Conservation (phyloP, 2,329 filamentous ascomycete genomes). For the Ustilaginoidea virens region DNA sequence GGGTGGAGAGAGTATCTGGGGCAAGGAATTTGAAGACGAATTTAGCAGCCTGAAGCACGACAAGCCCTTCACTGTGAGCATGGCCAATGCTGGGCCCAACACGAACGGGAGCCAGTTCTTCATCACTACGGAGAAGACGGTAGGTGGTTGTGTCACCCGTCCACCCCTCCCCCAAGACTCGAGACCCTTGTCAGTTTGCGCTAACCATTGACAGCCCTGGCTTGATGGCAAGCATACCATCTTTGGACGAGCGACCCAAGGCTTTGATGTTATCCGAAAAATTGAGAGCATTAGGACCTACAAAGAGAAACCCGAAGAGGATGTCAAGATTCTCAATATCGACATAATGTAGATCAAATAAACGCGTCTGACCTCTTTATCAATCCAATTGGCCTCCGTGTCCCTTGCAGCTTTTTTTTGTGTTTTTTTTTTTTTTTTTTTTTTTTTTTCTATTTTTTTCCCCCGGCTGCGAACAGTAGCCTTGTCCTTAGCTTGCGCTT, state of each 20-base stretch:
- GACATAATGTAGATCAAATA: constrained; percentile 30
- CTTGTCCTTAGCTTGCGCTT: too few species aligned
- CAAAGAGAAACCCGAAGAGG: constrained; percentile 88
- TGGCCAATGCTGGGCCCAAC: constrained; percentile 93
- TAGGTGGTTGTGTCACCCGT: constrained; percentile 30
- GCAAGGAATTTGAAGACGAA: constrained; percentile 88
- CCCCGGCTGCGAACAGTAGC: too few species aligned
- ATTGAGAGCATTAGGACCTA: constrained; percentile 84
- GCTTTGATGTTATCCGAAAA: constrained; percentile 85
- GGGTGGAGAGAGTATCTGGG: constrained; percentile 83
- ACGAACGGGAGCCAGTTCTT: constrained; percentile 98
- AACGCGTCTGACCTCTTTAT: too few species aligned
- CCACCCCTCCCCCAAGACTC: background rate
- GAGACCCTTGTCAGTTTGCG: constrained; percentile 4
- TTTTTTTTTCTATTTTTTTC: background rate
- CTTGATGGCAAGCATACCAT: constrained; percentile 92
- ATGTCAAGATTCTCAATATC: constrained; percentile 95
- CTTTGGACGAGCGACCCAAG: constrained; percentile 80
- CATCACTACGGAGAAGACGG: constrained; percentile 92
- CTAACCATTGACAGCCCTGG: constrained; percentile 47
- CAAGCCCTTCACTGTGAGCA: constrained; percentile 89
- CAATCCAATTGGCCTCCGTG: background rate
- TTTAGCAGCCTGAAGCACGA: constrained; percentile 86
- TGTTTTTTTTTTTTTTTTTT: background rate
- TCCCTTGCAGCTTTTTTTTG: background rate